Percentiles rank a stretch among this genome's conserved stretches.
Conservation (phyloP, 2,329 filamentous ascomycete genomes). For the Neopestalotiopsis sp. region DNA sequence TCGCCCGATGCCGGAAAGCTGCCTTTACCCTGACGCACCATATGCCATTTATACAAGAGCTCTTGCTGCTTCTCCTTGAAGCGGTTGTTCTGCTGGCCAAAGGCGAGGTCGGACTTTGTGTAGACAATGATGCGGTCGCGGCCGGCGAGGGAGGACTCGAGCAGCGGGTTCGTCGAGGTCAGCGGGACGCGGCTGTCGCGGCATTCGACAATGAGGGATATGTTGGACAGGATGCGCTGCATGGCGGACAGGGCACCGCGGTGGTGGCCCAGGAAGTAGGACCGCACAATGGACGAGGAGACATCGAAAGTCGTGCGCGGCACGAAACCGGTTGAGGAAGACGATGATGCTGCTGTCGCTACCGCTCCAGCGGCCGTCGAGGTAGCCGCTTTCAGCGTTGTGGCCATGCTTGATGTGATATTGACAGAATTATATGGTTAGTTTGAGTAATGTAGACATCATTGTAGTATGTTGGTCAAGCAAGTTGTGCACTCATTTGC, state of each 20-base stretch:
- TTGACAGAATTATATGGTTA: not conserved
- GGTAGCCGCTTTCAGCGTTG: not conserved
- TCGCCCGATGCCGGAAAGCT: not conserved
- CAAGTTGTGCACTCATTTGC: not conserved
- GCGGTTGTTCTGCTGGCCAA: slow-evolving; percentile 28
- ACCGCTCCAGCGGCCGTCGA: slow-evolving; percentile 22
- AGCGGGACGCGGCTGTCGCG: slow-evolving; percentile 91
- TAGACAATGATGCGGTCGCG: slow-evolving; percentile 84
- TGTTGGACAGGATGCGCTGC: slow-evolving; percentile 77
- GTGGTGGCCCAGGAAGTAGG: slow-evolving; percentile 96
- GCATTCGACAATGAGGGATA: slow-evolving; percentile 92
- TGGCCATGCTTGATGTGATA: not conserved
- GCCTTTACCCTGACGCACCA: slow-evolving; percentile 28
- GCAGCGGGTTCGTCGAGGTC: slow-evolving; percentile 86
- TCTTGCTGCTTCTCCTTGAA: slow-evolving; percentile 29
- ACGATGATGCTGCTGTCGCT: slow-evolving; percentile 3
- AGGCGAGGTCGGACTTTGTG: slow-evolving; percentile 83
- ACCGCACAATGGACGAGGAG: slow-evolving; percentile 77
- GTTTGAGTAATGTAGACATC: not conserved
- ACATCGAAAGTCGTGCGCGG: slow-evolving; percentile 77
- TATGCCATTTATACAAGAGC: slow-evolving; percentile 27
- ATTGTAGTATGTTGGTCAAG: not conserved
- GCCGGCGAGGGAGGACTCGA: slow-evolving; percentile 78
- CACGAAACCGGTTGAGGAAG: slow-evolving; percentile 58
- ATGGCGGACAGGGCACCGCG: slow-evolving; percentile 80